Evolutionary conservation across 352 stramenopile genomes (phyloP).

Genomic region (Phytophthora crassamura): DNA sequence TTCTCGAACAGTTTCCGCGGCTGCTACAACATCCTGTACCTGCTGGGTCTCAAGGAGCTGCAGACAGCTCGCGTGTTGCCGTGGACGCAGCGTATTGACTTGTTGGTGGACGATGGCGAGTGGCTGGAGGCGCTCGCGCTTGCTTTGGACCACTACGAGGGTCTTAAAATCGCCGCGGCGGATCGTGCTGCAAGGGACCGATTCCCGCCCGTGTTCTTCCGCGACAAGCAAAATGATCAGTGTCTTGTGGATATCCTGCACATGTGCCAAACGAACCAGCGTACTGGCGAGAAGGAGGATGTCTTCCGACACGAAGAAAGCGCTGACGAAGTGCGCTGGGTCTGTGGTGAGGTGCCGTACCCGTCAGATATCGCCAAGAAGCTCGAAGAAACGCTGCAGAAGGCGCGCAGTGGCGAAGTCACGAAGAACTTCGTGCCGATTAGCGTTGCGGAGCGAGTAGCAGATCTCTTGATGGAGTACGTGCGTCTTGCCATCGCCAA

Average conservation of each 20-base stretch:
- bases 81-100: constrained; percentile 94
- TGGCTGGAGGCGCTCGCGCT: constrained; percentile 97
- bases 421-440: constrained; percentile 92
- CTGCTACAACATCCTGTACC: constrained; percentile 93
- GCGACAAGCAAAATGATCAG: constrained; percentile 89
- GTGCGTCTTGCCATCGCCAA: constrained; percentile 89
- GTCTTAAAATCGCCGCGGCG: constrained; percentile 80
- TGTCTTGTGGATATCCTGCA: constrained; percentile 90
- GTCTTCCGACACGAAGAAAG: constrained; percentile 87
- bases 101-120: constrained; percentile 95
- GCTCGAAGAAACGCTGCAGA: constrained; percentile 87
- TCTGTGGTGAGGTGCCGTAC: constrained; percentile 83
- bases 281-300: constrained; percentile 88
- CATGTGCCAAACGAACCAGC: constrained; percentile 91
- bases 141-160: constrained; percentile 96
- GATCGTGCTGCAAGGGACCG: constrained; percentile 84
- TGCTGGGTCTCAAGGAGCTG: constrained; percentile 94
- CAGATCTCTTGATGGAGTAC: constrained; percentile 91
- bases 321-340: constrained; percentile 85
- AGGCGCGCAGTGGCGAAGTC: constrained; percentile 77
- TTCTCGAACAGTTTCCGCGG: constrained; percentile 92
- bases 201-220: constrained; percentile 90
- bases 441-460: constrained; percentile 88
- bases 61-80: constrained; percentile 92
- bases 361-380: constrained; percentile 81